Conservation (phyloP, 2,329 filamentous ascomycete genomes). For the Chrysoporthe austroafricana region DNA sequence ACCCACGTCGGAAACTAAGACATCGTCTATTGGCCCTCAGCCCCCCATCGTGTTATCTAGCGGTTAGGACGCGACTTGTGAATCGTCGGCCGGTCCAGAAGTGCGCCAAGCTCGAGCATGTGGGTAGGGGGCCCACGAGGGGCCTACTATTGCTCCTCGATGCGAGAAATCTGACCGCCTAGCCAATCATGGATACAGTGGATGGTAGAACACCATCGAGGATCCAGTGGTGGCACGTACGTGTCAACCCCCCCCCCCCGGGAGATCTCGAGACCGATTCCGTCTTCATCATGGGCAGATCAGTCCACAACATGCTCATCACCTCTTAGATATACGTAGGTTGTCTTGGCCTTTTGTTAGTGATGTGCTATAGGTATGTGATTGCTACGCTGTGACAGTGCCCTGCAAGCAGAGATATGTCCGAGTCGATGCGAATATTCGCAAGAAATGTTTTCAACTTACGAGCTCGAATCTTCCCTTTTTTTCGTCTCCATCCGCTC, state of each 20-base stretch:
- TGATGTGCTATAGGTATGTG: not conserved
- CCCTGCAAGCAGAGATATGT: not conserved
- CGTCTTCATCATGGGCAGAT: not conserved
- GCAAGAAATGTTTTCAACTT: no score
- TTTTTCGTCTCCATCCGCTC: not conserved
- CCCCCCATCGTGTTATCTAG: no score
- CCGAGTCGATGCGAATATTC: no score
- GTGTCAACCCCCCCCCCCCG: not conserved
- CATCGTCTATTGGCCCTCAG: not conserved
- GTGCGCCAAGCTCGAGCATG: not conserved
- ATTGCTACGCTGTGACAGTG: not conserved
- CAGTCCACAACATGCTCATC: not conserved
- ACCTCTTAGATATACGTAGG: no score
- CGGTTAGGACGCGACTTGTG: not conserved
- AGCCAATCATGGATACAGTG: not conserved
- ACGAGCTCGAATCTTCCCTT: not conserved
- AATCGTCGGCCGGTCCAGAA: not conserved
- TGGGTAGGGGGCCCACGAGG: not conserved
- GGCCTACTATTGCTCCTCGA: not conserved
- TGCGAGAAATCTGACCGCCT: not conserved
- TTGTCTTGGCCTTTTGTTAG: not conserved
- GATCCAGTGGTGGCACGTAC: no score
- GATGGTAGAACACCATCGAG: not conserved
- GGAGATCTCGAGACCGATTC: not conserved
- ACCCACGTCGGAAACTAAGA: not conserved